These are phyloP conservation scores for Dispira simplex DNA, from an alignment of 192 early-diverging fungal genomes.

Conservation along the genomic window DNA sequence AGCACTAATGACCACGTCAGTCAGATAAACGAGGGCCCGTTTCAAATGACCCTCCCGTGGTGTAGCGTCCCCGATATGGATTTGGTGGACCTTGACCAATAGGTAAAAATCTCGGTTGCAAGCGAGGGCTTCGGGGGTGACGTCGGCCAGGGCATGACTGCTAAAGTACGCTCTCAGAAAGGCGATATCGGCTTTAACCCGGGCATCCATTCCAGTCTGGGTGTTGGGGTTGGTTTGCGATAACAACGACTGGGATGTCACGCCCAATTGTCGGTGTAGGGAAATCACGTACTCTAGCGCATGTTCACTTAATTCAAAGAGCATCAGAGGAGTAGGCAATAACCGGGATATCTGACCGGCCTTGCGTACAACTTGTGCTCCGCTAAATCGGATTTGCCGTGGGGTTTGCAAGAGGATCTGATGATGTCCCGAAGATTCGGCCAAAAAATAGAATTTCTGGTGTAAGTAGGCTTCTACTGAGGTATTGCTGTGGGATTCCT, in stretches of 20 bases:
- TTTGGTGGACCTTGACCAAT: conserved; percentile 8
- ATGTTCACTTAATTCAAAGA: conserved; percentile 1
- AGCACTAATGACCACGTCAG: background rate
- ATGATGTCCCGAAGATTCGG: background rate
- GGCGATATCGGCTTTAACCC: background rate
- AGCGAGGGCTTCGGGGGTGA: background rate
- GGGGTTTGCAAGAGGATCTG: background rate
- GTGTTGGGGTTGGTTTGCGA: background rate
- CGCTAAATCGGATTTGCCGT: conserved; percentile 2
- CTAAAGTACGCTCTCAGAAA: conserved; percentile 3
- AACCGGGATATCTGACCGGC: background rate
- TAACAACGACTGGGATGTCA: conserved; percentile 3
- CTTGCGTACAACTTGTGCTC: background rate
- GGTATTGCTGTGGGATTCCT: background rate
- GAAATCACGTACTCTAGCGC: background rate
- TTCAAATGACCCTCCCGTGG: background rate
- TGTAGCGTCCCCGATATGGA: background rate
- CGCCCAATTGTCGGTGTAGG: background rate
- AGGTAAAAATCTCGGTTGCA: background rate
- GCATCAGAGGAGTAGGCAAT: background rate
- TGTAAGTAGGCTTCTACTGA: conserved; percentile 4
- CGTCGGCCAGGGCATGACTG: background rate
- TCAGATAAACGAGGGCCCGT: background rate
- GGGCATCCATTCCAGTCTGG: background rate
- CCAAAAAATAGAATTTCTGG: conserved; percentile 7